phyloP scores from a whole-genome alignment of 2,329 filamentous ascomycete species.

The Drechslerella dactyloides region DNA sequence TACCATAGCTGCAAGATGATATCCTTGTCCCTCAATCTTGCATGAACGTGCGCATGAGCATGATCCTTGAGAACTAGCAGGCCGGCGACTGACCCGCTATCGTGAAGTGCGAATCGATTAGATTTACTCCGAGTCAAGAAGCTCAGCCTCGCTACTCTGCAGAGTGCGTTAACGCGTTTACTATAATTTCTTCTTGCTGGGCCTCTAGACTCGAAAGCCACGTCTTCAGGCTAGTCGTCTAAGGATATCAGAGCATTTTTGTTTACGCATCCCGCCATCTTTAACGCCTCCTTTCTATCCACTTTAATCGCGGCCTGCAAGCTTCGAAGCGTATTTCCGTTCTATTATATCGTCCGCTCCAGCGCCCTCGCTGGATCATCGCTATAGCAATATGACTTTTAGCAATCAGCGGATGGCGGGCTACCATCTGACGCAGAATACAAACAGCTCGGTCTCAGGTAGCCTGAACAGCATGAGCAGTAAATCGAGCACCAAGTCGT shows the following conservation, averaged over 20 bases:
- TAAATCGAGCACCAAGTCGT: constrained; percentile 44
- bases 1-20: constrained; percentile 1
- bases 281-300: background rate
- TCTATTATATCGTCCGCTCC: background rate
- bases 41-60: no score
- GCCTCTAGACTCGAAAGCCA: constrained; percentile 19
- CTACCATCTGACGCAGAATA: constrained; percentile 50
- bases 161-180: constrained; percentile 50
- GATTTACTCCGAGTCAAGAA: constrained; percentile 19
- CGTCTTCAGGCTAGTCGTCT: background rate
- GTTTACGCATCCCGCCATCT: background rate
- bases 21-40: constrained; percentile 6
- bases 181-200: constrained; percentile 44
- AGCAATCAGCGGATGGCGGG: constrained; percentile 14
- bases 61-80: constrained; percentile 14
- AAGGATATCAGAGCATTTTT: background rate
- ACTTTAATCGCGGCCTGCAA: background rate
- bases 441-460: constrained; percentile 46
- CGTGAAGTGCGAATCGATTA: constrained; percentile 33
- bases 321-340: background rate
- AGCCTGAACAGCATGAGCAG: constrained; percentile 46
- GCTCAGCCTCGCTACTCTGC: constrained; percentile 40
- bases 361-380: background rate
- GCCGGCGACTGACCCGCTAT: constrained; percentile 19
- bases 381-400: constrained; percentile 5